A percentile compares a stretch with the other conserved stretches of the same genome.
These are phyloP conservation scores for Malus hybrid DNA, from an alignment of 331 rosid genomes.

Conservation along the genomic window DNA sequence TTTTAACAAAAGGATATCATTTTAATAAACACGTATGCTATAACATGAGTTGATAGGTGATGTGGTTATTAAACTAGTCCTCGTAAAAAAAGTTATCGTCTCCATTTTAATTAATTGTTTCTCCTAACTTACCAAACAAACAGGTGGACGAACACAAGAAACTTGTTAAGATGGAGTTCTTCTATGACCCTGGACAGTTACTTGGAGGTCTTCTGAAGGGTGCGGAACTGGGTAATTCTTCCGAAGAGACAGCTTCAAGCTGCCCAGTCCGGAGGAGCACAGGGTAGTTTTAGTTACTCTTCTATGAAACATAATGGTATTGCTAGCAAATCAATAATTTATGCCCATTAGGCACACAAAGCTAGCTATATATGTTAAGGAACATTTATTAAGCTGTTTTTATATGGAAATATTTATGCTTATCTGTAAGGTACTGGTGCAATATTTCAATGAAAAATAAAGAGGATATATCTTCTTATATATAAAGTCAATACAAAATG, in stretches of 20 bases:
- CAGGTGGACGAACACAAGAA: not conserved
- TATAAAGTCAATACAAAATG: too few relatives aligned
- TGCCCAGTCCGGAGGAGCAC: slow-evolving; percentile 55
- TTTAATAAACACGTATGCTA: too few relatives aligned
- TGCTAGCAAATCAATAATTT: not conserved
- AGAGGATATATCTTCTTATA: not conserved
- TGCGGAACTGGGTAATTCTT: slow-evolving; percentile 5
- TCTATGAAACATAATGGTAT: not conserved
- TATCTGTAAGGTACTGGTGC: not conserved
- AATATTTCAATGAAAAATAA: too few relatives aligned
- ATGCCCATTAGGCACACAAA: not conserved
- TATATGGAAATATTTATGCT: not conserved
- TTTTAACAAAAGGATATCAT: too few relatives aligned
- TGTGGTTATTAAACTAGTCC: too few relatives aligned
- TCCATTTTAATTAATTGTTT: too few relatives aligned
- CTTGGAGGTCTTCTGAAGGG: slow-evolving; percentile 58
- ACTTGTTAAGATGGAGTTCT: slow-evolving; percentile 66
- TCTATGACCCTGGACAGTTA: slow-evolving; percentile 54
- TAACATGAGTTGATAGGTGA: too few relatives aligned
- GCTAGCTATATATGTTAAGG: not conserved
- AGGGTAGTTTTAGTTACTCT: slow-evolving; percentile 1
- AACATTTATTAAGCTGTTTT: not conserved
- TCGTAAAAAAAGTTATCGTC: too few relatives aligned
- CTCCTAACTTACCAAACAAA: not conserved
- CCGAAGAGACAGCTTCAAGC: slow-evolving; percentile 28